Evolutionary conservation across 2,329 filamentous ascomycete species (phyloP).

Genomic region (Venturia nashicola): DNA sequence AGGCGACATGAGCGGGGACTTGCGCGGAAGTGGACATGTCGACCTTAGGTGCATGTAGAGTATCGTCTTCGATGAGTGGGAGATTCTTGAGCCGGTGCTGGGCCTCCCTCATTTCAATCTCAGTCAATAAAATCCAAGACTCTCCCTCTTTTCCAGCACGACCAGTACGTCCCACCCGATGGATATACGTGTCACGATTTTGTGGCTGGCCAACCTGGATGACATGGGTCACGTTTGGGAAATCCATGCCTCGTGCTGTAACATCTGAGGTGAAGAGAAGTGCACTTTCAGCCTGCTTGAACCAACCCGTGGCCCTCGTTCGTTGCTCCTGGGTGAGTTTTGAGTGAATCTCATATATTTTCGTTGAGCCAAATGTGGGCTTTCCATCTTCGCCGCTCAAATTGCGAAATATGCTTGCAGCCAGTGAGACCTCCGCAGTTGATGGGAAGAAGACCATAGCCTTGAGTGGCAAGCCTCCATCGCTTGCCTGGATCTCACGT

Average conservation of each 20-base stretch:
- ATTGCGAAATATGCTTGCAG: conserved; percentile 44
- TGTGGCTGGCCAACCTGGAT: conserved; percentile 37
- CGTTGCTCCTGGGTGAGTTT: conserved; percentile 59
- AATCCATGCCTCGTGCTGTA: conserved; percentile 41
- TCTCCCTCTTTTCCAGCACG: conserved; percentile 63
- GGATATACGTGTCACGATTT: conserved; percentile 36
- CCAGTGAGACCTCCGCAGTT: conserved; percentile 58
- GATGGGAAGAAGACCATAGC: conserved; percentile 88
- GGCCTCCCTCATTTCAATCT: conserved; percentile 38
- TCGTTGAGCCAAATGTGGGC: conserved; percentile 18
- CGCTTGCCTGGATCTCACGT: conserved; percentile 38
- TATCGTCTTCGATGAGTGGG: conserved; percentile 44
- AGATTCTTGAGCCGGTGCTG: conserved; percentile 43
- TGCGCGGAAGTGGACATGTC: conserved; percentile 31
- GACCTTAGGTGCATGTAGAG: conserved; percentile 37
- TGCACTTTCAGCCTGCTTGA: conserved; percentile 51
- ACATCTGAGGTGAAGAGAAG: conserved; percentile 39
- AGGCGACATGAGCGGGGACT: conserved; percentile 28
- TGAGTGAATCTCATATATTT: conserved; percentile 59
- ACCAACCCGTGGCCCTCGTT: conserved; percentile 57
- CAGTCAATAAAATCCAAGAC: conserved; percentile 53
- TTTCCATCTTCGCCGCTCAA: conserved; percentile 27
- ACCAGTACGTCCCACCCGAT: conserved; percentile 39
- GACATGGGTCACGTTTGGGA: conserved; percentile 40
- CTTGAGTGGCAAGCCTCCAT: conserved; percentile 60